These are phyloP conservation scores for Pneumocystis wakefieldiae DNA, from an alignment of 1,139 yeast genomes.

Conservation along the genomic window DNA sequence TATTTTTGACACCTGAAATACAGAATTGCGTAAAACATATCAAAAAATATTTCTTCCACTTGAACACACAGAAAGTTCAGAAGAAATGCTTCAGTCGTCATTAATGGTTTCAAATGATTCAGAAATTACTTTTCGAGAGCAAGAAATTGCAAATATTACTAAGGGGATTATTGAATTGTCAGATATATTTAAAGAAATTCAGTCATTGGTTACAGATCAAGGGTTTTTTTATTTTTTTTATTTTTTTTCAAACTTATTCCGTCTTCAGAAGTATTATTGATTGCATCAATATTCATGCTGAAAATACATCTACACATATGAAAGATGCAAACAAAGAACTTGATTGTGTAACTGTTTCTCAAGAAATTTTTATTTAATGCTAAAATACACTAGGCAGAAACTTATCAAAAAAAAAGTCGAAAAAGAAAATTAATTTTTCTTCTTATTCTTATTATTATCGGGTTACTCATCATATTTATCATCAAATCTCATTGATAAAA, in stretches of 20 bases:
- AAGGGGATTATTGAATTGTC: constrained; percentile 88
- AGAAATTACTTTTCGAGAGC: constrained; percentile 57
- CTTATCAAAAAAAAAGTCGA: constrained; percentile 74
- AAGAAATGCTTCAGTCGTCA: constrained; percentile 22
- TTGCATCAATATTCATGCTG: constrained; percentile 80
- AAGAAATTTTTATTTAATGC: background rate
- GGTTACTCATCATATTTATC: constrained; percentile 54
- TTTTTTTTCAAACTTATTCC: background rate
- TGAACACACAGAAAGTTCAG: constrained; percentile 1
- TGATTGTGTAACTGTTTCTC: constrained; percentile 23
- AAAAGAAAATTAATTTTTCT: constrained; percentile 78
- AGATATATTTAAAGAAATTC: constrained; percentile 86
- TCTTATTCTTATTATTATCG: constrained; percentile 52
- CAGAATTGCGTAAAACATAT: constrained; percentile 5
- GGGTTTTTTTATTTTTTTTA: constrained; percentile 21
- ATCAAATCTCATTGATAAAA: constrained; percentile 11
- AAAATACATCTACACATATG: constrained; percentile 60
- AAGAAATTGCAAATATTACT: constrained; percentile 78
- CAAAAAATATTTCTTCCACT: constrained; percentile 1
- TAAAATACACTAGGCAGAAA: constrained; percentile 36
- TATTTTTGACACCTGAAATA: background rate
- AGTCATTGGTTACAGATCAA: constrained; percentile 81
- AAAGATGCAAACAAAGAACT: constrained; percentile 67
- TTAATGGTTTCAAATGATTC: constrained; percentile 19
- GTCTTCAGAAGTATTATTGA: constrained; percentile 56